Percentiles rank a stretch among this genome's conserved stretches.
Evolutionary conservation across 768 basidiomycete species (phyloP).

Genomic region (Rhizopogon sp.): DNA sequence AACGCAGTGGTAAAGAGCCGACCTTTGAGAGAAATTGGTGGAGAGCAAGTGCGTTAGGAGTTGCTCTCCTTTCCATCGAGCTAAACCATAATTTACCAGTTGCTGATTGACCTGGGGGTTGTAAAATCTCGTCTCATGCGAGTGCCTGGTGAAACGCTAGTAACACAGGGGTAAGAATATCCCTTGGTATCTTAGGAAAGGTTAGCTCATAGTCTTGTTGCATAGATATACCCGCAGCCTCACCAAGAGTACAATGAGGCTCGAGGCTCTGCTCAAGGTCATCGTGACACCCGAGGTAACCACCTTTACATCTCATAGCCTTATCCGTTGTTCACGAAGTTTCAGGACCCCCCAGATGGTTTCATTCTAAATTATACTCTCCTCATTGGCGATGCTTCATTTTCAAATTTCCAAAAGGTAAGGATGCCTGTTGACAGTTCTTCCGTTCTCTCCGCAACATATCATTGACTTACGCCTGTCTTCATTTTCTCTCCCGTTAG

Average conservation of each 20-base stretch:
- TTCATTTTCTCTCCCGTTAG: conserved; percentile 33
- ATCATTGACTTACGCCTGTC: neutral
- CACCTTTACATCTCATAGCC: conserved; percentile 5
- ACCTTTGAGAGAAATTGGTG: conserved; percentile 88
- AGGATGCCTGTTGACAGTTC: conserved; percentile 2
- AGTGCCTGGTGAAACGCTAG: conserved; percentile 70
- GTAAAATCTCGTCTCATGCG: conserved; percentile 79
- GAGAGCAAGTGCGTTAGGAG: conserved; percentile 69
- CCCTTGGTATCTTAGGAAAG: neutral
- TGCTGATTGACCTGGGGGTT: conserved; percentile 86
- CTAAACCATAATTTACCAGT: conserved; percentile 33
- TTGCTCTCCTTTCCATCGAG: neutral
- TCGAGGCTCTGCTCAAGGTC: conserved; percentile 93
- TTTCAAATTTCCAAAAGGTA: conserved; percentile 98
- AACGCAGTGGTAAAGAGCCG: conserved; percentile 85
- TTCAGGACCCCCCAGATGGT: conserved; percentile 86
- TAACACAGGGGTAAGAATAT: conserved; percentile 47
- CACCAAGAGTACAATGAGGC: conserved; percentile 69
- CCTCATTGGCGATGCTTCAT: conserved; percentile 90
- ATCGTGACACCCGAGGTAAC: conserved; percentile 88
- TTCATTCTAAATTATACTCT: conserved; percentile 96
- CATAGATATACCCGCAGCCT: conserved; percentile 78
- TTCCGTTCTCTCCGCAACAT: conserved; percentile 5
- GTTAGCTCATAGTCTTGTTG: conserved; percentile 7
- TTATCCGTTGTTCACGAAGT: neutral